These are phyloP conservation scores for Clarireedia homoeocarpa DNA, from an alignment of 2,329 filamentous ascomycete genomes.

Conservation along the genomic window DNA sequence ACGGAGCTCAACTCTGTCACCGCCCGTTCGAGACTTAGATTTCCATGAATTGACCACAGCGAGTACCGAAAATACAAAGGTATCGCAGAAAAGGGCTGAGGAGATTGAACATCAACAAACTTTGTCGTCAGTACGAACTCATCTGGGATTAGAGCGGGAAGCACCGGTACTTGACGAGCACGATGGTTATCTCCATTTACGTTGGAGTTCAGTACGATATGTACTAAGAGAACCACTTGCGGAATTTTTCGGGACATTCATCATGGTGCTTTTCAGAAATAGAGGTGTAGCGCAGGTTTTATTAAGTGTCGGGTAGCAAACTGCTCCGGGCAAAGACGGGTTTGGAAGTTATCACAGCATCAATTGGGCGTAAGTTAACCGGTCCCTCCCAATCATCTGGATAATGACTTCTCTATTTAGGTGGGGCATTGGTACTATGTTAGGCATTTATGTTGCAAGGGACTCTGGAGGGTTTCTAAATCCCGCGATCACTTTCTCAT, in stretches of 20 bases:
- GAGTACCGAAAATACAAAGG: background rate
- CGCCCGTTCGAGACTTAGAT: background rate
- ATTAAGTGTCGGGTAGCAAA: conserved; percentile 37
- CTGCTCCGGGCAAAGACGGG: conserved; percentile 17
- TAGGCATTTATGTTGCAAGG: conserved; percentile 58
- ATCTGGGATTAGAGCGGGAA: conserved; percentile 9
- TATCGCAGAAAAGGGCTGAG: conserved; percentile 4
- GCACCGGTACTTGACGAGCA: conserved; percentile 20
- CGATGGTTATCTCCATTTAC: conserved; percentile 27
- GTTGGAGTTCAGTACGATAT: conserved; percentile 47
- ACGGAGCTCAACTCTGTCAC: background rate
- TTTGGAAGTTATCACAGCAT: conserved; percentile 25
- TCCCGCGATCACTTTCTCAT: conserved; percentile 62
- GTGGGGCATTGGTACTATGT: conserved; percentile 55
- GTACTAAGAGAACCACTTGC: conserved; percentile 51
- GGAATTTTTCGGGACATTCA: conserved; percentile 62
- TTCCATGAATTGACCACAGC: background rate
- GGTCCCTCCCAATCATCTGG: background rate
- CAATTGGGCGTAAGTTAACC: conserved; percentile 19
- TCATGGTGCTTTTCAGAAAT: conserved; percentile 61
- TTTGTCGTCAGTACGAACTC: conserved; percentile 14
- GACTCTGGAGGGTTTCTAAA: conserved; percentile 63
- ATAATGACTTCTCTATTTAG: background rate
- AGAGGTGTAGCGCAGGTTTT: conserved; percentile 64
- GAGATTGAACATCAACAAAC: conserved; percentile 12